Evolutionary conservation across 2,329 filamentous ascomycete genomes (phyloP).

Genomic region (Helicocarpus griseus): DNA sequence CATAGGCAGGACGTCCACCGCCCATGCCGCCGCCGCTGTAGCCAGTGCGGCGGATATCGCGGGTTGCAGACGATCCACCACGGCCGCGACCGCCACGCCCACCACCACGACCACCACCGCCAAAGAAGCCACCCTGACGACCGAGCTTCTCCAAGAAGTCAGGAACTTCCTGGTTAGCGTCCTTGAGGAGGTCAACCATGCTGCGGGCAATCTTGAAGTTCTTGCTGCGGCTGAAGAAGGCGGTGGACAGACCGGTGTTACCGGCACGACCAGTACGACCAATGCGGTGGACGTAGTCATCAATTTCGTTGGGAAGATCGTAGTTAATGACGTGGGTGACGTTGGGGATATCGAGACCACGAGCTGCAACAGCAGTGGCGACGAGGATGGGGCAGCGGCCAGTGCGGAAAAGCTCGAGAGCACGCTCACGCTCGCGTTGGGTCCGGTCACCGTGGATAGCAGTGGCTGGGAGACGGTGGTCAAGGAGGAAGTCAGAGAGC

Average conservation of each 20-base stretch:
- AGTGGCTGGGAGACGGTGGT: conserved; percentile 95
- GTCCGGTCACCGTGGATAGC: conserved; percentile 98
- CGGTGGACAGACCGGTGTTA: conserved; percentile 96
- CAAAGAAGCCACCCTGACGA: conserved; percentile 76
- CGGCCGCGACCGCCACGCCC: conserved; percentile 59
- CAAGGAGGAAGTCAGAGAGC: conserved; percentile 94
- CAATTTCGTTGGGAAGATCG: conserved; percentile 96
- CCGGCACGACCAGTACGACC: conserved; percentile 99
- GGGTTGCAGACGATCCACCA: conserved; percentile 52
- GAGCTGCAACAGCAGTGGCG: conserved; percentile 89
- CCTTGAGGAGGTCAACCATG: conserved; percentile 93
- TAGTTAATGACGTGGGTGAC: conserved; percentile 98
- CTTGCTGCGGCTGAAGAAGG: conserved; percentile 94
- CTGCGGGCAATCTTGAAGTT: conserved; percentile 97
- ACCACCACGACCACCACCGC: conserved; percentile 58
- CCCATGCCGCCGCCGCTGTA: conserved; percentile 24
- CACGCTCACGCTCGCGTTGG: conserved; percentile 96
- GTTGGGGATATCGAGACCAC: conserved; percentile 87
- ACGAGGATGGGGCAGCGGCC: conserved; percentile 93
- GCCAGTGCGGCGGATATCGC: conserved; percentile 72
- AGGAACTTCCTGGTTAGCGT: conserved; percentile 95
- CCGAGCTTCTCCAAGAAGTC: conserved; percentile 94
- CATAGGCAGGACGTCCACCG: conserved; percentile 26
- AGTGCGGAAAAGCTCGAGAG: conserved; percentile 94
- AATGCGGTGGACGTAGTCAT: conserved; percentile 98